phyloP scores from a whole-genome alignment of 495 filamentous ascomycete genomes.

The Astrothelium macrocarpum region DNA sequence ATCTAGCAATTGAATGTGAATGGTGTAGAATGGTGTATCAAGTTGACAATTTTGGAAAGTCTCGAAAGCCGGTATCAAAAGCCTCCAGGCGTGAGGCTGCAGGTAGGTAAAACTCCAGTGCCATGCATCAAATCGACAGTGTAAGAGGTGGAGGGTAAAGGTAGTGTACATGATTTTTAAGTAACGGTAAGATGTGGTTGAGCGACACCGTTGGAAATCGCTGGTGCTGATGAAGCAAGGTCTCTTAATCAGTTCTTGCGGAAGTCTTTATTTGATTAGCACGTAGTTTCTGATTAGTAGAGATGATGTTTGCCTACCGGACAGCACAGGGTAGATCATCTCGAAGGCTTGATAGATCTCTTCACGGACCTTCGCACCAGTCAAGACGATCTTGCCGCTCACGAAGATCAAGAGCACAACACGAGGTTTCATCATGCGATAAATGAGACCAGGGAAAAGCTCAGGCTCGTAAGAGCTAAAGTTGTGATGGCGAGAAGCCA shows the following conservation, averaged over 20 bases:
- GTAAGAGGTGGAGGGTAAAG: neutral
- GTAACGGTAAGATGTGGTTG: neutral
- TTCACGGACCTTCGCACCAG: slow-evolving; percentile 94
- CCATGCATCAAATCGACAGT: slow-evolving; percentile 19
- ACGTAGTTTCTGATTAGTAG: neutral
- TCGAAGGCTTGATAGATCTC: slow-evolving; percentile 99
- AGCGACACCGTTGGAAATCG: slow-evolving; percentile 15
- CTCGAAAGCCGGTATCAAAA: slow-evolving; percentile 4
- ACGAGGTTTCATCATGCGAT: slow-evolving; percentile 99
- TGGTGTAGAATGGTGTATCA: neutral
- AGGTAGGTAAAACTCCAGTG: slow-evolving; percentile 14
- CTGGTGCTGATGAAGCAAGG: neutral
- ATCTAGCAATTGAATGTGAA: neutral
- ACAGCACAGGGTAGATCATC: slow-evolving; percentile 96
- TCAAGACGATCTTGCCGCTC: slow-evolving; percentile 96
- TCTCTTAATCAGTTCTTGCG: slow-evolving; percentile 29
- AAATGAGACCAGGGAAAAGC: slow-evolving; percentile 97
- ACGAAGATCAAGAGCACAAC: slow-evolving; percentile 99
- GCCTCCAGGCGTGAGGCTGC: slow-evolving; percentile 17
- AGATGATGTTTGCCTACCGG: slow-evolving; percentile 47
- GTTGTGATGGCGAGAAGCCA: slow-evolving; percentile 94
- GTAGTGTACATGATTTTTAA: neutral
- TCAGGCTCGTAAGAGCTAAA: slow-evolving; percentile 99
- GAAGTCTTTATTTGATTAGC: slow-evolving; percentile 26
- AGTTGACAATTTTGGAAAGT: slow-evolving; percentile 6